Evolutionary conservation across 2,329 filamentous ascomycete species (phyloP).

Genomic region (Cercospora janseana): DNA sequence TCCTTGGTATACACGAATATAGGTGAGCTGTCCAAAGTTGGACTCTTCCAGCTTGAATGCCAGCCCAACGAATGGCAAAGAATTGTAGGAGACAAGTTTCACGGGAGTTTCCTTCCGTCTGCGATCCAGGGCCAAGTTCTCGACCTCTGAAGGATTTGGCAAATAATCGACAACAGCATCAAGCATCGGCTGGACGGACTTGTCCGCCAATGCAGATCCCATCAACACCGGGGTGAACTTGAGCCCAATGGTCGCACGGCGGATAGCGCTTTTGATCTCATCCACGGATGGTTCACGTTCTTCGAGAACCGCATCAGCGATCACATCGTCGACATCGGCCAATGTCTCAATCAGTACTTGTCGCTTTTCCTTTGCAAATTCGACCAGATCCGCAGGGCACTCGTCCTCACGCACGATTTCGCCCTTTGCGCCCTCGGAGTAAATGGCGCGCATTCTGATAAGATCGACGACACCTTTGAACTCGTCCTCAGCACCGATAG

Average conservation of each 20-base stretch:
- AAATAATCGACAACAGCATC: slow-evolving; percentile 96
- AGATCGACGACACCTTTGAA: slow-evolving; percentile 92
- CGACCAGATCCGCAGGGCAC: slow-evolving; percentile 74
- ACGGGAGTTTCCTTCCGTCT: slow-evolving; percentile 74
- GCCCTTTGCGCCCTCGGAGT: slow-evolving; percentile 80
- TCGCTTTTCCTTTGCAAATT: slow-evolving; percentile 77
- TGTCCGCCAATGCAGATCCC: slow-evolving; percentile 93
- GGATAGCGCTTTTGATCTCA: slow-evolving; percentile 90
- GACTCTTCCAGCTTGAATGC: slow-evolving; percentile 99
- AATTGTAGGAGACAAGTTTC: slow-evolving; percentile 88
- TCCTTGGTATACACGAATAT: slow-evolving; percentile 97
- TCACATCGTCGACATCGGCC: slow-evolving; percentile 96
- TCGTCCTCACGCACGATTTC: slow-evolving; percentile 75
- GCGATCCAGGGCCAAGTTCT: slow-evolving; percentile 85
- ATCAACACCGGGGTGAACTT: slow-evolving; percentile 96
- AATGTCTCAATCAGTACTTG: slow-evolving; percentile 87
- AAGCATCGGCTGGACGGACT: slow-evolving; percentile 92
- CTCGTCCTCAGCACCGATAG: slow-evolving; percentile 86
- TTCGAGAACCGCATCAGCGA: slow-evolving; percentile 90
- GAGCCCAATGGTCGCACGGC: slow-evolving; percentile 79
- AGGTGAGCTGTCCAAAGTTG: slow-evolving; percentile 96
- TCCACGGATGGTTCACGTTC: slow-evolving; percentile 73
- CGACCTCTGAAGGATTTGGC: slow-evolving; percentile 83
- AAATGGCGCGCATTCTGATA: slow-evolving; percentile 87
- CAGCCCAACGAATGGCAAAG: slow-evolving; percentile 87